These are phyloP conservation scores for Galeopsis tetrahit DNA, from an alignment of 257 asterid species.

Conservation along the genomic window DNA sequence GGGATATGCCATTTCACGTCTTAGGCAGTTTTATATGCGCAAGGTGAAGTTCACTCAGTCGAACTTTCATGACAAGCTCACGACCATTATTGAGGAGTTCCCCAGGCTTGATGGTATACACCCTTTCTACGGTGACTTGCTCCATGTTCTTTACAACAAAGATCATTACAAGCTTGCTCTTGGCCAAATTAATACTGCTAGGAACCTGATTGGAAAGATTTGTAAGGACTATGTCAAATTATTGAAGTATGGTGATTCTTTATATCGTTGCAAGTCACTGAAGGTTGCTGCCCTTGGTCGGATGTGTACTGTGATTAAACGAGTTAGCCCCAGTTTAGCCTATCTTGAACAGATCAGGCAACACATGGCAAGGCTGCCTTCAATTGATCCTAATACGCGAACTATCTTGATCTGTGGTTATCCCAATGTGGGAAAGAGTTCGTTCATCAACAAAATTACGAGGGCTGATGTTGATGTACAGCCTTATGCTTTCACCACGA, in stretches of 20 bases:
- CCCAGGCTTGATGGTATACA: conserved; percentile 92
- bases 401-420: conserved; percentile 98
- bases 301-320: conserved; percentile 89
- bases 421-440: conserved; percentile 98
- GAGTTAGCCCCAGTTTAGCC: conserved; percentile 88
- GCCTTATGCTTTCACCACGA: conserved; percentile 96
- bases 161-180: conserved; percentile 98
- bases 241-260: conserved; percentile 88
- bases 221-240: conserved; percentile 81
- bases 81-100: conserved; percentile 88
- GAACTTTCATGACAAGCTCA: conserved; percentile 84
- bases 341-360: conserved; percentile 98
- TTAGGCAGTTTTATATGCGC: conserved; percentile 92
- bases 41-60: conserved; percentile 87
- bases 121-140: conserved; percentile 94
- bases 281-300: conserved; percentile 98
- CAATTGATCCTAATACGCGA: conserved; percentile 93
- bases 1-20: conserved; percentile 93
- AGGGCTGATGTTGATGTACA: conserved; percentile 97
- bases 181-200: conserved; percentile 89
- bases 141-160: conserved; percentile 93
- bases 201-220: conserved; percentile 84
- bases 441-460: conserved; percentile 90
- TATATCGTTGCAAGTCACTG: conserved; percentile 85
- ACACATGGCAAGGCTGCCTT: conserved; percentile 94